Evolutionary conservation across 768 basidiomycete species (phyloP), one percentile per base, ranked within the genome.

Genomic region (Rhizopogon vesiculosus): DNA sequence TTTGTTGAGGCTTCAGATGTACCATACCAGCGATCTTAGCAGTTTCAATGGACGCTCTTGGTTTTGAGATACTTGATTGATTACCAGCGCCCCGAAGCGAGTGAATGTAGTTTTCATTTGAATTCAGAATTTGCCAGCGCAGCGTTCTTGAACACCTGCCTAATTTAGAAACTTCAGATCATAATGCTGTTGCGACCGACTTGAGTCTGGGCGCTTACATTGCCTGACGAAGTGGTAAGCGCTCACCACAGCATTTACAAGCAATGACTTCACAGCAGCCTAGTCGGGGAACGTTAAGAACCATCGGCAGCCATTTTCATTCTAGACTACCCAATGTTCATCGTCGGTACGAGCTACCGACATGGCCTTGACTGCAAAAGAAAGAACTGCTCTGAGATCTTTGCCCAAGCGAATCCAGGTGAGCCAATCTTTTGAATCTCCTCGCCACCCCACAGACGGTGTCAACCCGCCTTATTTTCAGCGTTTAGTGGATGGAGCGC

Each of bases 341-440:
- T 48, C 33, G 46, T 35, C 46, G 35, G 31, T 35, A 35, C 13
- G 8, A 48, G 18, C 4, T 19, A 33, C 45, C 31, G 12, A 48
- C 18, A 52, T 48, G 51, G 12, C 51, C 5, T 43, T 51, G 43
- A 51, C 38, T 43, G 41, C 40, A 43, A 42, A 45, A 45, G 51
- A 52, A 3, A 52, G 42, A 52, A 18, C 16, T 10, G 51, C 51
- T 28, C 5, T 52, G 42, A 52, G 25, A 52, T 40, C 22, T 31
- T 15, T 52, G 10, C 42, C 43, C 42, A 45, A 18, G 29, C 39
- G 39, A 44, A 19, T 45, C 22, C 51, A 52, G 22, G 51, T 52
- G 18, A 52, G 15, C 25, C 16, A 28, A 16, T 15, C 8, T 19
- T 15, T 19, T 19, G 38, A 45, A 48, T 35, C 18, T 48, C 33